Conservation (phyloP, 1,284 basidiomycete genomes). For the Gomphus bonarii region DNA sequence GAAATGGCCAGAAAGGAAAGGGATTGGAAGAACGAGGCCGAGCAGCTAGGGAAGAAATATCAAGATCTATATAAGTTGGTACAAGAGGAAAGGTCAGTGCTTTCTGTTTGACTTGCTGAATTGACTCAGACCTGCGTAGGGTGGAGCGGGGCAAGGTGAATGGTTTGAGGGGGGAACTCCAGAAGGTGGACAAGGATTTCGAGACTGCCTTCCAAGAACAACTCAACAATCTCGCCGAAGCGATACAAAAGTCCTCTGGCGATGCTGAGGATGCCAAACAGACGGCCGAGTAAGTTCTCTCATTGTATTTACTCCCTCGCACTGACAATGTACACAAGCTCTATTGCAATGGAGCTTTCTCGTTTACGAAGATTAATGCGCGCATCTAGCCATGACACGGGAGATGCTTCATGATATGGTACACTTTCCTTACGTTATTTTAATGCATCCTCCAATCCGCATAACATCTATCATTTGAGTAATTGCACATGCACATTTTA, state of each 20-base stretch:
- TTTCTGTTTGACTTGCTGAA: background rate
- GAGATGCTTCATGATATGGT: background rate
- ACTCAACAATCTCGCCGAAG: slow-evolving; percentile 33
- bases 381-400: slow-evolving; percentile 19
- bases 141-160: slow-evolving; percentile 28
- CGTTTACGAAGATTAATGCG: slow-evolving; percentile 63
- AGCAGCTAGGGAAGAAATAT: slow-evolving; percentile 57
- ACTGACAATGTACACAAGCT: slow-evolving; percentile 25
- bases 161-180: slow-evolving; percentile 30
- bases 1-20: slow-evolving; percentile 67
- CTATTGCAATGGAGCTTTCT: slow-evolving; percentile 48
- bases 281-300: slow-evolving; percentile 46
- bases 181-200: slow-evolving; percentile 33
- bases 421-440: background rate
- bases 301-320: background rate
- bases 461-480: background rate
- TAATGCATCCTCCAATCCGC: background rate
- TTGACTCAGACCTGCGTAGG: slow-evolving; percentile 17
- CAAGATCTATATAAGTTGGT: slow-evolving; percentile 29
- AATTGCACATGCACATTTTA: background rate
- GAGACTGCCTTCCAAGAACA: slow-evolving; percentile 23
- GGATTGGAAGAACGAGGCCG: slow-evolving; percentile 50
- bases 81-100: slow-evolving; percentile 39
- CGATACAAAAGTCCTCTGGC: slow-evolving; percentile 42
- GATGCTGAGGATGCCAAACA: slow-evolving; percentile 45